phyloP scores from a whole-genome alignment of 148 eudicot species.

The Rhododendron griersonianum region DNA sequence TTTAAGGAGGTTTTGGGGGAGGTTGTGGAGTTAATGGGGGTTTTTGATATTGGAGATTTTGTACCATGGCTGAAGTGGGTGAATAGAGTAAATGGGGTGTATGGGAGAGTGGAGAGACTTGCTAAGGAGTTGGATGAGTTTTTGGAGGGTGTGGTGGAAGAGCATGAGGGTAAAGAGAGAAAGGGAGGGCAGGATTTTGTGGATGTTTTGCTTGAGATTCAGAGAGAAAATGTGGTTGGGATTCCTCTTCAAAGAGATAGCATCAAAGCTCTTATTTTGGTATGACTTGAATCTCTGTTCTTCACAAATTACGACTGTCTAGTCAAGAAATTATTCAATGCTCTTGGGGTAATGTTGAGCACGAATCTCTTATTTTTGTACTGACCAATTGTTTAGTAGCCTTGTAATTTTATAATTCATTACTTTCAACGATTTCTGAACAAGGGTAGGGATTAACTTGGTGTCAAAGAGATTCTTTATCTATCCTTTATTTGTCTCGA shows the following conservation, averaged over 20 bases:
- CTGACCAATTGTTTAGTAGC: too few species aligned
- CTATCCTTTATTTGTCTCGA: too few species aligned
- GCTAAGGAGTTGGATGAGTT: not conserved
- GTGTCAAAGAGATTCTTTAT: too few species aligned
- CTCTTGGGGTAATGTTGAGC: too few species aligned
- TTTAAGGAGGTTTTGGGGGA: not conserved
- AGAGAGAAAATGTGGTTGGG: not conserved
- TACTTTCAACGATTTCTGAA: too few species aligned
- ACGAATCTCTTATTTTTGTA: too few species aligned
- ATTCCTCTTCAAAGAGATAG: slow-evolving; percentile 29
- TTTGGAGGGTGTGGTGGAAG: not conserved
- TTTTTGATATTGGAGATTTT: not conserved
- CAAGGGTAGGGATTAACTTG: too few species aligned
- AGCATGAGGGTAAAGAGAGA: not conserved
- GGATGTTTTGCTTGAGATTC: not conserved
- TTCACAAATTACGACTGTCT: too few species aligned
- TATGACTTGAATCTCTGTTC: too few species aligned
- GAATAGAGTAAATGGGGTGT: not conserved
- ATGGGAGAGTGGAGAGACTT: slow-evolving; percentile 26
- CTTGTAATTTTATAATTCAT: too few species aligned
- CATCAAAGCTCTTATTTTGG: not conserved
- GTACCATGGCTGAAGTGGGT: not conserved
- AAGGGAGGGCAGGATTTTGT: not conserved
- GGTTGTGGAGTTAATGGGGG: not conserved
- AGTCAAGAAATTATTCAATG: too few species aligned